Evolutionary conservation across 345 rosid genomes (phyloP).

Genomic region (Eucalyptus cladocalyx): DNA sequence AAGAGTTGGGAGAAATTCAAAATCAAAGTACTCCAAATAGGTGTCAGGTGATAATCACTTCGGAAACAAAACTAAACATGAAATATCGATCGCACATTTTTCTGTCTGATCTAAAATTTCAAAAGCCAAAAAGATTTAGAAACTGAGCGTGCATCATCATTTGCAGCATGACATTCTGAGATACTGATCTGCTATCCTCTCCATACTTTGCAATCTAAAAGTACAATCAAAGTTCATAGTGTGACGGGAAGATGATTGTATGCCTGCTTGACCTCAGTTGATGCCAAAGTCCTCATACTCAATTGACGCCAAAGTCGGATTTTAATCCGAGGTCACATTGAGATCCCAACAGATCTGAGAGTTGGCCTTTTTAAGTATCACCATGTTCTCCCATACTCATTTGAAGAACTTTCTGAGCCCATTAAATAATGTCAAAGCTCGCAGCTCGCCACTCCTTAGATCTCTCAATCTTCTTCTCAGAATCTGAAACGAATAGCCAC

Average conservation of each 20-base stretch:
- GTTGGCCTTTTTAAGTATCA: background rate
- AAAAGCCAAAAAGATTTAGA: background rate
- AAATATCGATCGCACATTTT: background rate
- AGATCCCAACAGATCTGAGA: background rate
- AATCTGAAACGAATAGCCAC: constrained; percentile 33
- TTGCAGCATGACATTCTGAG: background rate
- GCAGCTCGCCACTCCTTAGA: constrained; percentile 80
- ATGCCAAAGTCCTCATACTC: background rate
- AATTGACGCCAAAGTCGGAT: background rate
- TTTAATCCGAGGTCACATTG: background rate
- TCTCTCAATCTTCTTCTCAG: constrained; percentile 79
- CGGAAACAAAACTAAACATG: background rate
- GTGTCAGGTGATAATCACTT: background rate
- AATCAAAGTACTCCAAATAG: background rate
- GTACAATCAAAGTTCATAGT: background rate
- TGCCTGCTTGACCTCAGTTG: background rate
- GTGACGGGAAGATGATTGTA: background rate
- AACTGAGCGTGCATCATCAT: background rate
- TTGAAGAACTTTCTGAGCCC: constrained; percentile 64
- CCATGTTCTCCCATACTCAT: constrained; percentile 4
- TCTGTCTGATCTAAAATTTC: background rate
- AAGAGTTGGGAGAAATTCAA: background rate
- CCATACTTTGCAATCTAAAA: background rate
- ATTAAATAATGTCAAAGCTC: constrained; percentile 56
- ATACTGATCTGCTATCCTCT: background rate